phyloP scores from a whole-genome alignment of 805 yeast genomes.

The Komagataella ulmi region DNA sequence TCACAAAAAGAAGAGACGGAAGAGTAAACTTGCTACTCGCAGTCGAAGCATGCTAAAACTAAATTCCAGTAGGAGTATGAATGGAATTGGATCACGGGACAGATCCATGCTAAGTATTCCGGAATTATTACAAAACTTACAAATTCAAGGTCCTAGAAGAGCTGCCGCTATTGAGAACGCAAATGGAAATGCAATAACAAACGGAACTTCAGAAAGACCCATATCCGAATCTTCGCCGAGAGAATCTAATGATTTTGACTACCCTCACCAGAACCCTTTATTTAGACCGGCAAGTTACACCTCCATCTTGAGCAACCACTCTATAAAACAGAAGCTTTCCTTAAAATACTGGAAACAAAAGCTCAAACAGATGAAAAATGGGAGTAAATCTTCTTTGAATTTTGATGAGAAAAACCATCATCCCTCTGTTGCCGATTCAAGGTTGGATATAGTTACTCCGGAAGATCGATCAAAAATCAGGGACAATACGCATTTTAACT shows the following conservation, averaged over 20 bases:
- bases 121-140: background rate
- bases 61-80: slow-evolving; percentile 8
- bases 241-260: background rate
- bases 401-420: background rate
- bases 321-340: background rate
- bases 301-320: background rate
- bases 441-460: background rate
- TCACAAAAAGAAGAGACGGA: slow-evolving; percentile 4
- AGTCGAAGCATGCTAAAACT: slow-evolving; percentile 17
- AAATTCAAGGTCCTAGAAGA: background rate
- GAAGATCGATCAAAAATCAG: background rate
- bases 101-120: background rate
- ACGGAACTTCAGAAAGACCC: slow-evolving; percentile 7
- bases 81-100: background rate
- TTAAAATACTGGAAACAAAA: slow-evolving; percentile 1
- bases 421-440: background rate
- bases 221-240: background rate
- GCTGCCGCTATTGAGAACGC: slow-evolving; percentile 5
- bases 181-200: slow-evolving; percentile 9
- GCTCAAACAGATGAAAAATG: background rate
- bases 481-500: background rate
- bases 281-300: background rate
- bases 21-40: slow-evolving; percentile 4
- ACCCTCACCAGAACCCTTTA: background rate
- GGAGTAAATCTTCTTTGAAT: background rate